Evolutionary conservation across 176 grass and related monocot genomes (phyloP).

Genomic region (Zizania latifolia): DNA sequence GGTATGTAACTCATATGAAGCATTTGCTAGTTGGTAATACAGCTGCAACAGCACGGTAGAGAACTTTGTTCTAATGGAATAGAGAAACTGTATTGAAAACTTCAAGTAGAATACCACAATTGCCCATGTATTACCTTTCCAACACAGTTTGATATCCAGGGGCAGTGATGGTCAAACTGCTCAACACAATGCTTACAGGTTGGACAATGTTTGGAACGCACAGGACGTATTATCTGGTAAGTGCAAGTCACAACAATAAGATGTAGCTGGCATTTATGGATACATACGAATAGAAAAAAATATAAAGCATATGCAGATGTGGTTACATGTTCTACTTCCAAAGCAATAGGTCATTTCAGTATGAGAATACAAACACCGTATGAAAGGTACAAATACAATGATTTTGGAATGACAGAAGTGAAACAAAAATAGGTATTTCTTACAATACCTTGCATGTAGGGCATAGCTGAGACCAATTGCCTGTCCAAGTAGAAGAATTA

Average conservation of each 20-base stretch:
- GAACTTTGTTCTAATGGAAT: background rate
- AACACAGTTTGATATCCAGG: conserved; percentile 98
- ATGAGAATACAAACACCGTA: background rate
- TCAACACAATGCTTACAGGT: conserved; percentile 87
- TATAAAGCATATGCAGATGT: conserved; percentile 12
- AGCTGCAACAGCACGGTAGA: background rate
- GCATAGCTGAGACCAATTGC: conserved; percentile 95
- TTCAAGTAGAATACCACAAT: background rate
- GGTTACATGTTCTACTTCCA: background rate
- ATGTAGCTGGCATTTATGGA: background rate
- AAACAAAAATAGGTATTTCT: background rate
- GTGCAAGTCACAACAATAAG: conserved; percentile 16
- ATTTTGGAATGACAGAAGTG: background rate
- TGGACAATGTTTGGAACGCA: conserved; percentile 95
- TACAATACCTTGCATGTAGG: conserved; percentile 88
- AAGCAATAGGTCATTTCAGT: conserved; percentile 5
- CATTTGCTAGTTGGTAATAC: conserved; percentile 3
- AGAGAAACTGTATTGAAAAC: background rate
- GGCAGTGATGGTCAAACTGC: conserved; percentile 95
- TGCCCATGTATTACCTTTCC: conserved; percentile 59
- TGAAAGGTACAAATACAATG: background rate
- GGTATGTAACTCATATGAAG: background rate
- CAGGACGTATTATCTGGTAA: conserved; percentile 87
- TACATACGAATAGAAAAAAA: conserved; percentile 6
- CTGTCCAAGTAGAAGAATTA: conserved; percentile 68